phyloP scores from a whole-genome alignment of 2,329 filamentous ascomycete genomes.

The Didymella arachidicola region DNA sequence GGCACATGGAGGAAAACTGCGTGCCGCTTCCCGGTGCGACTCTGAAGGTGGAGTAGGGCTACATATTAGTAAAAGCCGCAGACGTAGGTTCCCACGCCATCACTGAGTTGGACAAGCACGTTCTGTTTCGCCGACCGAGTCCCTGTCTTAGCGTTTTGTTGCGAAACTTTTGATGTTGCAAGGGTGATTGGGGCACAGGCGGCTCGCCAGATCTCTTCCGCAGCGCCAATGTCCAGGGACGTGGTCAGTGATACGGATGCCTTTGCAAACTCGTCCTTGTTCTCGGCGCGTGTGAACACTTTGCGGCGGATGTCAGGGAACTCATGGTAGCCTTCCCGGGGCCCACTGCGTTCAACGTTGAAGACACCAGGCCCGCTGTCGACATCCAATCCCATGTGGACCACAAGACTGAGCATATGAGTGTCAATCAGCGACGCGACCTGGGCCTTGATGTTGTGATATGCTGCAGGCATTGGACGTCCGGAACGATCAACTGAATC shows the following conservation, averaged over 20 bases:
- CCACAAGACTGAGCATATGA: conserved; percentile 63
- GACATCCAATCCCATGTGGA: conserved; percentile 83
- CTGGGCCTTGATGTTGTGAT: conserved; percentile 68
- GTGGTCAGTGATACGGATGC: conserved; percentile 34
- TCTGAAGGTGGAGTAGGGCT: conserved; percentile 43
- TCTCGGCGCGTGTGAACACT: conserved; percentile 42
- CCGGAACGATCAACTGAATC: conserved; percentile 70
- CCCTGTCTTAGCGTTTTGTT: conserved; percentile 14
- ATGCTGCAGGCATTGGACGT: conserved; percentile 74
- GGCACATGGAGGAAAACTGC: conserved; percentile 56
- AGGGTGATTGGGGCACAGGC: conserved; percentile 21
- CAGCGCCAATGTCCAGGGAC: conserved; percentile 33
- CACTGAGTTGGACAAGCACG: conserved; percentile 47
- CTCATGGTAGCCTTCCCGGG: conserved; percentile 72
- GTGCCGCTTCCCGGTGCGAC: conserved; percentile 25
- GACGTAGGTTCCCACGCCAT: conserved; percentile 54
- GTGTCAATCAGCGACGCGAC: conserved; percentile 69
- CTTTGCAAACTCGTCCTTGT: conserved; percentile 32
- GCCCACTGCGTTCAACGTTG: conserved; percentile 73
- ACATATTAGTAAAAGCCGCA: conserved; percentile 58
- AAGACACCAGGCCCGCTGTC: conserved; percentile 66
- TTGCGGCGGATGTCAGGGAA: conserved; percentile 73
- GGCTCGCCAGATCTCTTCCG: conserved; percentile 24
- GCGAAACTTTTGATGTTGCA: conserved; percentile 1
- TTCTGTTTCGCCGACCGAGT: conserved; percentile 16